Percentiles rank a stretch among this genome's conserved stretches.
Conservation (phyloP, 176 grass and related monocot species). For the Eragrostis curvula region DNA sequence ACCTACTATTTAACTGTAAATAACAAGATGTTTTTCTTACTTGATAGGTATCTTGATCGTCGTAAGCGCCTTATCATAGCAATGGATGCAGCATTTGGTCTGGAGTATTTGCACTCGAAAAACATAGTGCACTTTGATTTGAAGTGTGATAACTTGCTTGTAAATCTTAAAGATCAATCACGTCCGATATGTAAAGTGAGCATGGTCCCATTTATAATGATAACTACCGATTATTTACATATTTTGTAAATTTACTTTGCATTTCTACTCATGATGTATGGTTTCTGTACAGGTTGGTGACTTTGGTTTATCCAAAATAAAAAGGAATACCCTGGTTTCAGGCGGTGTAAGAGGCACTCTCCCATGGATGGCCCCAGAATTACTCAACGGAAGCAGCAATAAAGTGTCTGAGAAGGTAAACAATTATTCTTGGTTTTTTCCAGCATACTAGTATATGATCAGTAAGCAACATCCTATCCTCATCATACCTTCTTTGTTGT, state of each 20-base stretch:
- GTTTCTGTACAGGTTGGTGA: constrained; percentile 73
- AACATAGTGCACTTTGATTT: constrained; percentile 96
- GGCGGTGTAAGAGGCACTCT: constrained; percentile 89
- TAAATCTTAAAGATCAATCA: constrained; percentile 94
- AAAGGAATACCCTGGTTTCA: constrained; percentile 94
- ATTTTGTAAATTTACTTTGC: constrained; percentile 25
- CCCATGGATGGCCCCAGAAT: constrained; percentile 92
- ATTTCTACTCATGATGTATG: constrained; percentile 20
- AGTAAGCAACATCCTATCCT: neutral
- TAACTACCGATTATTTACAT: constrained; percentile 15
- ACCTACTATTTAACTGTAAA: constrained; percentile 29
- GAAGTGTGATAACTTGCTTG: constrained; percentile 93
- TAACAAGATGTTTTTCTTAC: constrained; percentile 37
- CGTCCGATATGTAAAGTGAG: constrained; percentile 88
- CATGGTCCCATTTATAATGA: constrained; percentile 20
- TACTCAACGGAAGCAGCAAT: constrained; percentile 88
- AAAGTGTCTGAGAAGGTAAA: constrained; percentile 92
- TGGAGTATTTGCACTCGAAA: constrained; percentile 96
- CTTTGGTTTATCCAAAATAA: constrained; percentile 93
- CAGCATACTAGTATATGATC: constrained; percentile 1
- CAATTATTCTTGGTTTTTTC: constrained; percentile 23
- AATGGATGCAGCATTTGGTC: constrained; percentile 92
- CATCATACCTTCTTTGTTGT: neutral
- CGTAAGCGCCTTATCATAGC: constrained; percentile 90
- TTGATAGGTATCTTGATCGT: constrained; percentile 73